These are phyloP conservation scores for Exophiala sp. DNA, from an alignment of 2,329 filamentous ascomycete genomes.

Conservation along the genomic window DNA sequence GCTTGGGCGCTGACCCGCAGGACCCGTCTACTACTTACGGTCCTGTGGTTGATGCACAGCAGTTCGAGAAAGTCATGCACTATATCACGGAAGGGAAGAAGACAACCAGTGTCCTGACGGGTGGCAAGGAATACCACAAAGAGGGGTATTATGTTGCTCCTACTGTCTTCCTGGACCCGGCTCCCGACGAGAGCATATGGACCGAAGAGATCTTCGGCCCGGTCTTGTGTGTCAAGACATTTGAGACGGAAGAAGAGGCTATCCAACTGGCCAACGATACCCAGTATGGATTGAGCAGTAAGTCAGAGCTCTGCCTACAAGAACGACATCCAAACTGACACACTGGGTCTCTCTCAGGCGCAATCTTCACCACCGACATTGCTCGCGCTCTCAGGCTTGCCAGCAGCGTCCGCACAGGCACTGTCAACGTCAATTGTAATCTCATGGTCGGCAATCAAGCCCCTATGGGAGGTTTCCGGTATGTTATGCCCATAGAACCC, in stretches of 20 bases:
- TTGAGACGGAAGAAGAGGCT: constrained; percentile 37
- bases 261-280: constrained; percentile 37
- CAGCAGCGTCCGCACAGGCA: background rate
- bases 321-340: background rate
- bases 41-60: no score
- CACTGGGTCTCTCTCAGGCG: background rate
- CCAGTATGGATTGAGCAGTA: constrained; percentile 34
- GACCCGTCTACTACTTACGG: no score
- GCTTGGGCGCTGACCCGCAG: no score
- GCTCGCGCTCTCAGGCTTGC: background rate
- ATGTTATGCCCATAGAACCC: no score
- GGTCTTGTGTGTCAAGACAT: constrained; percentile 37
- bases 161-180: constrained; percentile 55
- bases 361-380: background rate
- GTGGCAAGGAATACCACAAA: no score
- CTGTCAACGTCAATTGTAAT: background rate
- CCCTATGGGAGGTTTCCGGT: background rate
- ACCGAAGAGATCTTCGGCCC: constrained; percentile 48
- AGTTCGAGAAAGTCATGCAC: no score
- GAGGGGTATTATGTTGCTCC: constrained; percentile 57
- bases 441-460: background rate
- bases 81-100: no score
- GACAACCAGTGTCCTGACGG: no score
- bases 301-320: background rate
- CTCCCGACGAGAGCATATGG: constrained; percentile 53